Evolutionary conservation across 768 basidiomycete species (phyloP).

Genomic region (Chalciporus chontae): DNA sequence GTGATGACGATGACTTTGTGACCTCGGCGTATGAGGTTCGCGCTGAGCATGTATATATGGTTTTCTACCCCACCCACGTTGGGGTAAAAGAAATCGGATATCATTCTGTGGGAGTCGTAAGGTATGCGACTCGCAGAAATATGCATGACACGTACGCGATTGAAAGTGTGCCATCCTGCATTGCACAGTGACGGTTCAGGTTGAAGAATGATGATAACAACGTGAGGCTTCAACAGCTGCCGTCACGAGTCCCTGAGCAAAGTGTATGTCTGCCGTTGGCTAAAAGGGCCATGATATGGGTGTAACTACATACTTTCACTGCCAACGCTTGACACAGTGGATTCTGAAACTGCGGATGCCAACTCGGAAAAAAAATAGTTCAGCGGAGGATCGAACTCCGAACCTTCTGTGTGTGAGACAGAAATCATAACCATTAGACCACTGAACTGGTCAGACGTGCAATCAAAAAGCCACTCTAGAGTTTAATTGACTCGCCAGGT

Average conservation of each 20-base stretch:
- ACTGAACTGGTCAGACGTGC: conserved; percentile 23
- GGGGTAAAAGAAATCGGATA: conserved; percentile 96
- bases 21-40: conserved; percentile 74
- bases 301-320: not conserved
- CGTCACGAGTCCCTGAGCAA: not conserved
- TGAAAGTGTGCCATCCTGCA: conserved; percentile 27
- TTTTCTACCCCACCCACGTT: conserved; percentile 94
- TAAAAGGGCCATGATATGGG: not conserved
- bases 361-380: conserved; percentile 27
- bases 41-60: conserved; percentile 90
- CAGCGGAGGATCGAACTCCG: conserved; percentile 37
- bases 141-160: conserved; percentile 23
- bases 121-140: not conserved
- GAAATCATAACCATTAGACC: conserved; percentile 38
- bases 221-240: not conserved
- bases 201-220: no score
- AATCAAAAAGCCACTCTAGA: no score
- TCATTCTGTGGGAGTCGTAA: conserved; percentile 58
- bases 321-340: no score
- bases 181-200: conserved; percentile 2
- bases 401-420: conserved; percentile 38
- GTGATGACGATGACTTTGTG: conserved; percentile 96
- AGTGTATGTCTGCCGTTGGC: not conserved
- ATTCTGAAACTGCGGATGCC: not conserved
- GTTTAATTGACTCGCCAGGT: no score